These are phyloP conservation scores for Madurella fahalii DNA, from an alignment of 2,329 filamentous ascomycete genomes.

Conservation along the genomic window DNA sequence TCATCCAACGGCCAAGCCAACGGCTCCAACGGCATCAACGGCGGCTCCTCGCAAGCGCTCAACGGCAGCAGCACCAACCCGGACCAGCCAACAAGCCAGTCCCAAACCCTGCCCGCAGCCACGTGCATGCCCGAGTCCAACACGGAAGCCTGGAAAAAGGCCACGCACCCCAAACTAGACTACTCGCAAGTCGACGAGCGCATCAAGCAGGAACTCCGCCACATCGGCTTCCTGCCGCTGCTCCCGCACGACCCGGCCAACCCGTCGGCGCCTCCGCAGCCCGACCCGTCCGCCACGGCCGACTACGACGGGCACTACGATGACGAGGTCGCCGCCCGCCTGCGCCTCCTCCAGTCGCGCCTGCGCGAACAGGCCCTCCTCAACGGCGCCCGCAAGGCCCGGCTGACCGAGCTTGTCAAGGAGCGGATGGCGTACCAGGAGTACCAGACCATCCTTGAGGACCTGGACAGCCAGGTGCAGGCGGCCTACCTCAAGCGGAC, in stretches of 20 bases:
- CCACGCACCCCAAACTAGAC: conserved; percentile 70
- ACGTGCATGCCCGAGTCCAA: conserved; percentile 75
- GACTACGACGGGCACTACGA: conserved; percentile 90
- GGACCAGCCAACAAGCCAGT: conserved; percentile 1
- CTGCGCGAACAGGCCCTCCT: conserved; percentile 78
- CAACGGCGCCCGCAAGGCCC: conserved; percentile 86
- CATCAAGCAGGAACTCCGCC: conserved; percentile 82
- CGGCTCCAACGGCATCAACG: conserved; percentile 26
- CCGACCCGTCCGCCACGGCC: conserved; percentile 39
- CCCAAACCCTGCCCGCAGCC: conserved; percentile 57
- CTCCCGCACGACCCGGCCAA: conserved; percentile 25
- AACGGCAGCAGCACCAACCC: conserved; percentile 28
- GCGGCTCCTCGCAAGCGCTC: conserved; percentile 18
- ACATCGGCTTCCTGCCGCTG: conserved; percentile 77
- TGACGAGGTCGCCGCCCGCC: conserved; percentile 85
- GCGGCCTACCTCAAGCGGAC: conserved; percentile 94
- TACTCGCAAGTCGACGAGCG: conserved; percentile 86
- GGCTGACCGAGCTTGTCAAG: conserved; percentile 80
- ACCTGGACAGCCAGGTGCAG: conserved; percentile 91
- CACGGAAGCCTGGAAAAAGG: conserved; percentile 73
- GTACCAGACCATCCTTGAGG: conserved; percentile 93
- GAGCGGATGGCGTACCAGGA: conserved; percentile 96
- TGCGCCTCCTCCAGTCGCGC: conserved; percentile 78
- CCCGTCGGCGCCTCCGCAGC: conserved; percentile 25
- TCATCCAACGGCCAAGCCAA: conserved; percentile 33